Percentiles rank a stretch among this genome's conserved stretches.
phyloP scores from a whole-genome alignment of 176 grass and related monocot species.

The Aegilops sharonensis region DNA sequence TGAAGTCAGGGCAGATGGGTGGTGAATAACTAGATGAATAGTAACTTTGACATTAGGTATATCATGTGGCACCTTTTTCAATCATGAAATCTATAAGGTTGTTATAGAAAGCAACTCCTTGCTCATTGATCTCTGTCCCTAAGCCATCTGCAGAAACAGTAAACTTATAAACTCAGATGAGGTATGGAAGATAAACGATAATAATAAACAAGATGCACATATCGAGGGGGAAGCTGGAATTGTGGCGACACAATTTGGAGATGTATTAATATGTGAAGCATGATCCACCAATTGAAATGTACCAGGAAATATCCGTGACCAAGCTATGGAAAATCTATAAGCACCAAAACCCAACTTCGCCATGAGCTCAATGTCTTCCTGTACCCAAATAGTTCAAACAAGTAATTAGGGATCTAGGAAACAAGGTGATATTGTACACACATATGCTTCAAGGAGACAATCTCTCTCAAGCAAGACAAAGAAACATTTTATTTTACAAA shows the following conservation, averaged over 20 bases:
- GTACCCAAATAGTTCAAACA: constrained; percentile 31
- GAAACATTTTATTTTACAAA: not conserved
- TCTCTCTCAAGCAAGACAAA: not conserved
- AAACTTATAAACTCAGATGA: constrained; percentile 14
- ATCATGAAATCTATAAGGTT: constrained; percentile 87
- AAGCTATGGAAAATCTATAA: constrained; percentile 98
- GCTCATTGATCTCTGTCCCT: constrained; percentile 68
- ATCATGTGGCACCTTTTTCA: constrained; percentile 70
- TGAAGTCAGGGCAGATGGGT: constrained; percentile 36
- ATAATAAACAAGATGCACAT: not conserved
- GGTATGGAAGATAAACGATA: not conserved
- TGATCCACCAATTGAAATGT: constrained; percentile 30
- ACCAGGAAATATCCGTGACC: constrained; percentile 97
- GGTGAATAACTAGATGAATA: constrained; percentile 24
- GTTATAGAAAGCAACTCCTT: constrained; percentile 88
- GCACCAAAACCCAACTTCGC: constrained; percentile 75
- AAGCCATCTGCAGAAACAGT: constrained; percentile 74
- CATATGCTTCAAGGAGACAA: not conserved
- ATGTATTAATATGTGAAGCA: not conserved
- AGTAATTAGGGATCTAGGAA: constrained; percentile 26
- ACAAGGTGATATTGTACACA: not conserved
- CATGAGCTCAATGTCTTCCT: constrained; percentile 99
- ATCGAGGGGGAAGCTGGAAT: not conserved
- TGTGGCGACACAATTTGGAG: not conserved
- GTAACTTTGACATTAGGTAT: constrained; percentile 24